Percentiles rank a stretch among this genome's conserved stretches.
Conservation (phyloP, 2,329 filamentous ascomycete species). For the Rhynchosporium secalis region DNA sequence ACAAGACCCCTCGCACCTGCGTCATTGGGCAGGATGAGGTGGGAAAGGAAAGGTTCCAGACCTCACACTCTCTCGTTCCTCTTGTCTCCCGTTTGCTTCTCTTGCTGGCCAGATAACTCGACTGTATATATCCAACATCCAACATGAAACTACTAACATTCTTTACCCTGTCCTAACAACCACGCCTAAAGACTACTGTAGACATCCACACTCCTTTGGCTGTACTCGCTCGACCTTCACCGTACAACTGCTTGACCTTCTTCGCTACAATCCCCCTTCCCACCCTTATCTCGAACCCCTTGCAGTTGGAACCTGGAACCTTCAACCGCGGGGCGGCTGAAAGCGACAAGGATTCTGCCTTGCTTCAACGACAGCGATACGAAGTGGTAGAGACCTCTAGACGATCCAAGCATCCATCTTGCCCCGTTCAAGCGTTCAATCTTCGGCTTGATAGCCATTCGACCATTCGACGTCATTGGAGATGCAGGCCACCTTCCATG, state of each 20-base stretch:
- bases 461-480: conserved; percentile 30
- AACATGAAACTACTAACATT: conserved; percentile 21
- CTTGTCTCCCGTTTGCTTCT: neutral
- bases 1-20: conserved; percentile 21
- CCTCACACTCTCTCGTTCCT: neutral
- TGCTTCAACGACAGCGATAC: conserved; percentile 16
- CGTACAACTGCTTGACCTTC: neutral
- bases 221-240: too few species aligned
- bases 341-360: conserved; percentile 24
- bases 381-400: neutral
- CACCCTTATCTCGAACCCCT: conserved; percentile 4
- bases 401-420: neutral
- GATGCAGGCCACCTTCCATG: conserved; percentile 28
- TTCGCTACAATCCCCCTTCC: neutral
- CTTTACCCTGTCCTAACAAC: conserved; percentile 9
- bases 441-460: neutral
- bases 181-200: neutral
- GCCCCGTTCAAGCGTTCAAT: neutral
- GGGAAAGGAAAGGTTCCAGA: neutral
- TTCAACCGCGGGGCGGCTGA: conserved; percentile 18
- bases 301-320: neutral
- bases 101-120: conserved; percentile 15
- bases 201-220: conserved; percentile 1
- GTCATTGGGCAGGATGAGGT: conserved; percentile 20
- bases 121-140: neutral